Evolutionary conservation across 352 stramenopile genomes (phyloP), one percentile per base, ranked within the genome.

Genomic region (Phytopythium ostracodes): DNA sequence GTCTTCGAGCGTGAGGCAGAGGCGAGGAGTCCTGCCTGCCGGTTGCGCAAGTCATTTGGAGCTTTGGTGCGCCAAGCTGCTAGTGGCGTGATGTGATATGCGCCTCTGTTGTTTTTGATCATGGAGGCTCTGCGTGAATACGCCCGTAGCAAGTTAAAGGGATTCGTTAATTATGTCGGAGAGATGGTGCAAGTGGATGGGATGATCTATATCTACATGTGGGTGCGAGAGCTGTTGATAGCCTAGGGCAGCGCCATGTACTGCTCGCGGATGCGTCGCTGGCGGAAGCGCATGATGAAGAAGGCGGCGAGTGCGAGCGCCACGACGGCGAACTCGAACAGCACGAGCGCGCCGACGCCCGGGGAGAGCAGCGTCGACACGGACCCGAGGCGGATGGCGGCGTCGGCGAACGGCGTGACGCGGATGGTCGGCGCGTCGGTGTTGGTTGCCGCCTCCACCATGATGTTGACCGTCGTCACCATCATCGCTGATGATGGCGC

Each of bases 301-400:
- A 43, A 56, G 29, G 50, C 50, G 27, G 29, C 22, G 29, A 56
- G 31, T 7, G 50, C 50, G 50, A 56, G 50, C 50, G 33, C 50
- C 27, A 56, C 50, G 50, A 56, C 50, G 12, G 50, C 50, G 50
- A 56, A 35, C 50, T 56, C 50, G 29, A 56, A 56, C 12, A 56
- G 27, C 15, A 56, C 4, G 15, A 56, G 50, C 29, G 50, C 50
- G 27, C 50, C 50, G 27, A 56, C 50, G 33, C 50, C 50, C 7
- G 50, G 50, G 1, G 50, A 56, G 12, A 56, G 50, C 29, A 56
- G 50, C 25, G 50, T 43, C 27, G 50, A 56, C 12, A 56, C 50
- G 27, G 50, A 40, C 10, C 31, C 27, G 50, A 56, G 20, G 29
- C 27, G 27, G 22, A 56, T 56, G 27, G 50, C 50, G n/a, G 50